Percentiles rank a stretch among this genome's conserved stretches.
These are phyloP conservation scores for Calonectria pteridis DNA, from an alignment of 2,329 filamentous ascomycete species.

Conservation along the genomic window DNA sequence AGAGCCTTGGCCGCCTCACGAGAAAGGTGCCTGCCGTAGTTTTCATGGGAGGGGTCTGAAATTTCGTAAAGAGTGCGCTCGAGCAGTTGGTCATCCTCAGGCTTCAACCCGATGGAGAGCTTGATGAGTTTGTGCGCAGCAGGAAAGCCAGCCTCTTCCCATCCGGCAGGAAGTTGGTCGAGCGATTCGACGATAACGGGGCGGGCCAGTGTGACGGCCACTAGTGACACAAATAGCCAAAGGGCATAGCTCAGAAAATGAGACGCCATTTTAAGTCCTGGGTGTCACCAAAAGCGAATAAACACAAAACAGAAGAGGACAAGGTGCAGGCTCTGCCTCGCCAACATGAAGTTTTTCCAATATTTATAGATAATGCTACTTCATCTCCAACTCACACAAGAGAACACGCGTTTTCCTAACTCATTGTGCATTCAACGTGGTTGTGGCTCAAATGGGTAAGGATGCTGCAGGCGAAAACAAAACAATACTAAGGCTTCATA, in stretches of 20 bases:
- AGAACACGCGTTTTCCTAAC: slow-evolving; percentile 1
- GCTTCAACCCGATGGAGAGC: slow-evolving; percentile 48
- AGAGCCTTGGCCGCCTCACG: slow-evolving; percentile 63
- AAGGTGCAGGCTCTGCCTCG: slow-evolving; percentile 1
- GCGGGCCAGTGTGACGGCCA: slow-evolving; percentile 14
- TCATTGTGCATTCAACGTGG: neutral
- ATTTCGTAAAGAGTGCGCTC: slow-evolving; percentile 61
- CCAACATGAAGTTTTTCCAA: neutral
- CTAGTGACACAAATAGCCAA: slow-evolving; percentile 25
- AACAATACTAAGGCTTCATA: slow-evolving; percentile 45
- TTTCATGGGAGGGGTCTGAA: slow-evolving; percentile 59
- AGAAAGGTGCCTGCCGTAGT: slow-evolving; percentile 63
- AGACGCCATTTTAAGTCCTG: slow-evolving; percentile 18
- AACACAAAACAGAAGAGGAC: neutral
- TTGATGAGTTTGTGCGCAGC: slow-evolving; percentile 37
- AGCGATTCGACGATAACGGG: slow-evolving; percentile 41
- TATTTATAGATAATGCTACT: slow-evolving; percentile 30
- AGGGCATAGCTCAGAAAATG: slow-evolving; percentile 20
- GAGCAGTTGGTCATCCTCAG: slow-evolving; percentile 45
- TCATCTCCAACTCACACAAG: slow-evolving; percentile 13
- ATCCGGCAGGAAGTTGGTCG: slow-evolving; percentile 35
- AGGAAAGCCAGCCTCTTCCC: slow-evolving; percentile 37
- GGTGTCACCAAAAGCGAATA: neutral
- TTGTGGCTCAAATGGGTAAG: slow-evolving; percentile 26
- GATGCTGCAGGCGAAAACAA: slow-evolving; percentile 21